Base-by-base conservation (phyloP, 371 early-diverging fungal species). In the Zychaea mexicana region DNA sequence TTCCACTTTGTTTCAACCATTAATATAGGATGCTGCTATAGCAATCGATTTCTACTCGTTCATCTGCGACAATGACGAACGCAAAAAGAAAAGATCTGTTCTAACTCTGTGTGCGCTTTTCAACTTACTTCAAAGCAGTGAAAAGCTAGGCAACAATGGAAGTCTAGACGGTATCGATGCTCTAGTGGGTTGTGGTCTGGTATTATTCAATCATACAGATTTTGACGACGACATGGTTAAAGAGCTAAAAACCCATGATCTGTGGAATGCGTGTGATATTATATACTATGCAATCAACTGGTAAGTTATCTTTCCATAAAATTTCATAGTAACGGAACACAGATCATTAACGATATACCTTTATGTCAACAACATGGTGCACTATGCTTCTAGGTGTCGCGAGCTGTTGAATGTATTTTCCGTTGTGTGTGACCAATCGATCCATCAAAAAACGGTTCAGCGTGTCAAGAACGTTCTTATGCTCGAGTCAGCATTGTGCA, bases 351-450 rank as follows among this genome's bases (percentile, higher is more conserved):
- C 49, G 8, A 22, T 28, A 13, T 45, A 5, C 3, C 45, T 45
- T 13, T 60, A 26, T 39, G 15, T 46, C 13, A 33, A 33, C 33
- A 5, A 33, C 12, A 33, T 8, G 13, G 1, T 42, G 4, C 74
- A 64, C n/a, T n/a, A n/a, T n/a, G n/a, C n/a, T n/a, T n/a, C n/a
- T 68, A 92, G 94, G 94, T 73, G 88, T 36, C 88, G 90, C 13
- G 92, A 92, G 61, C 62, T 89, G 1, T 65, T 91, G 19, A 93
- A 90, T 60, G 86, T 89, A 2, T 93, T 91, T 62, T 83, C 85
- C 9, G 69, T 73, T 27, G 71, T 76, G 47, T 61, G 68, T 2
- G 77, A 79, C 17, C 70, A 73, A 38, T 74, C 74, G 0, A 72
- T 73, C 38, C 74, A 77, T 66, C 56, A 42, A 10, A 65, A 69